Percentiles rank a stretch among this genome's conserved stretches.
phyloP scores from a whole-genome alignment of 2,329 filamentous ascomycete species.

The Talaromyces sp. region DNA sequence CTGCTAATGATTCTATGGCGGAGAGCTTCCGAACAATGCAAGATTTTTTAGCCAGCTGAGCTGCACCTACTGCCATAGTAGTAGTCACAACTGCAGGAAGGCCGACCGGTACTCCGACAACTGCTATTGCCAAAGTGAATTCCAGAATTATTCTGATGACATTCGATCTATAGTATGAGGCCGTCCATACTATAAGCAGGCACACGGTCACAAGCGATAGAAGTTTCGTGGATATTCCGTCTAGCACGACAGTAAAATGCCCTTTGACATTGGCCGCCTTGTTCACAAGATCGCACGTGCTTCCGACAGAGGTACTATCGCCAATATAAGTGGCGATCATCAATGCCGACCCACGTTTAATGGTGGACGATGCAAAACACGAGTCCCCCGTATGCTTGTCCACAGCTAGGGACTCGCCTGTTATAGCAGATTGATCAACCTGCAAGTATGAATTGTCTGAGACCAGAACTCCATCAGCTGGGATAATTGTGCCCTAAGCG shows the following conservation, averaged over 20 bases:
- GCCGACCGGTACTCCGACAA: conserved; percentile 90
- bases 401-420: conserved; percentile 86
- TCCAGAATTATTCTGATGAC: conserved; percentile 75
- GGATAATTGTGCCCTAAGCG: conserved; percentile 75
- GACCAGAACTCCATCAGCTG: conserved; percentile 83
- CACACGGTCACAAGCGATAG: conserved; percentile 80
- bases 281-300: conserved; percentile 82
- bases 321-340: conserved; percentile 81
- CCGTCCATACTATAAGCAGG: conserved; percentile 80
- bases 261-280: conserved; percentile 72
- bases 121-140: conserved; percentile 86
- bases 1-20: conserved; percentile 87
- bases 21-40: conserved; percentile 92
- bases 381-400: conserved; percentile 82
- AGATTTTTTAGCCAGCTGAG: conserved; percentile 88
- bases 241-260: conserved; percentile 90
- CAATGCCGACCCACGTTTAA: conserved; percentile 88
- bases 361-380: conserved; percentile 81
- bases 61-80: conserved; percentile 91
- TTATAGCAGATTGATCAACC: conserved; percentile 90
- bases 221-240: conserved; percentile 80
- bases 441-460: conserved; percentile 83
- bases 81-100: conserved; percentile 91
- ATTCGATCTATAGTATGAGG: conserved; percentile 86
- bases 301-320: conserved; percentile 88